Conservation (phyloP, 495 filamentous ascomycete genomes). For the Aspergillus kassunensis region DNA sequence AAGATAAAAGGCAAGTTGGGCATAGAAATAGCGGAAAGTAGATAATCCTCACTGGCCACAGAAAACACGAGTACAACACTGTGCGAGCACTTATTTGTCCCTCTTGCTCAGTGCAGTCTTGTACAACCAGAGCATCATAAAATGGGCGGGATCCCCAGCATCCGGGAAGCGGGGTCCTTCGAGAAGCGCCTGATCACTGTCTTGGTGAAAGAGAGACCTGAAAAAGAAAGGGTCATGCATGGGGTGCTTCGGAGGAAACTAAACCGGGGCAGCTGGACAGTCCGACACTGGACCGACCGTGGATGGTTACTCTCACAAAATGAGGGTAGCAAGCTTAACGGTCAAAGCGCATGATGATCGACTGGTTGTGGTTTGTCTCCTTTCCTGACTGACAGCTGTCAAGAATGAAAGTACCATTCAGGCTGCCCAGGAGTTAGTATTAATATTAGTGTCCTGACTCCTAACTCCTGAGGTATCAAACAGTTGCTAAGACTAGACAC, state of each 20-base stretch:
- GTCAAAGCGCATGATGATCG: neutral
- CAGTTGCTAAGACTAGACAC: neutral
- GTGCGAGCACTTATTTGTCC: neutral
- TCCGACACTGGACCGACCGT: no score
- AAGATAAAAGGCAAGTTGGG: neutral
- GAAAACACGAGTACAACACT: neutral
- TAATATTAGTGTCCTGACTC: no score
- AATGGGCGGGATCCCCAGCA: neutral
- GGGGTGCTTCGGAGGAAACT: neutral
- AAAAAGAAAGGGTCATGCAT: neutral
- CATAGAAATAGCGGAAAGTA: neutral
- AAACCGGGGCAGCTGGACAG: no score
- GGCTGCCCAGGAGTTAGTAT: no score
- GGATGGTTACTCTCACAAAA: neutral
- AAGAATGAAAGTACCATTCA: neutral
- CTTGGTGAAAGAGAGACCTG: neutral
- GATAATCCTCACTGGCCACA: neutral
- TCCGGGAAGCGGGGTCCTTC: neutral
- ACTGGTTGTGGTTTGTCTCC: neutral
- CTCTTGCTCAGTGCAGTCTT: neutral
- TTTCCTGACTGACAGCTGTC: neutral
- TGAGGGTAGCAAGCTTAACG: neutral
- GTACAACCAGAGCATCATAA: neutral
- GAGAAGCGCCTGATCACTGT: neutral
- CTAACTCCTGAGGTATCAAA: no score